Base-by-base conservation (phyloP, 1,284 basidiomycete species). In the Ustilago bromivora region DNA sequence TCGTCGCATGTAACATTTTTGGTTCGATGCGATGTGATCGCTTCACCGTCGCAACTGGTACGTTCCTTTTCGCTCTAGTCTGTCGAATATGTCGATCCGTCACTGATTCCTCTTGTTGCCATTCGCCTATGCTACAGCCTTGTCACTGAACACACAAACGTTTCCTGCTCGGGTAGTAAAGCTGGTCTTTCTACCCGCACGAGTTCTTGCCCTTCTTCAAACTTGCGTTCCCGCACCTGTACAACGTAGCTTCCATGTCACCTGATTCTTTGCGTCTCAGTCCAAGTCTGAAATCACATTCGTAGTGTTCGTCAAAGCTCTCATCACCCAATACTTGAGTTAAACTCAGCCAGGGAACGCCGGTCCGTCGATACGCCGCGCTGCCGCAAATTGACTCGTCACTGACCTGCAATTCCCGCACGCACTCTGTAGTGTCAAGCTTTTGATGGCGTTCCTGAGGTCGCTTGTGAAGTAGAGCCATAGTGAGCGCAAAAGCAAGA, bases 301-400 rank as follows among this genome's bases (percentile, higher is more conserved):
- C 13, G 5, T 12, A 31, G 8, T 13, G n/a, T 32, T 9, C 31
- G 23, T 51, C 49, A 17, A 19, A 28, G 23, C 31, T 32, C 49
- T 51, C 49, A 51, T 34, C 49, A 31, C 49, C 34, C 6, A 51
- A 51, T 28, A n/a, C 28, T 31, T 31, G 49, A 32, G 49, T 31
- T 31, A 19, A 49, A 8, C 19, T 23, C 28, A 19, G 19, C 47
- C 23, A 31, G 23, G 23, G 4, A 31, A 49, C 23, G 47, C 19
- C 19, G 47, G 47, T 49, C 47, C 47, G n/a, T 31, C 47, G 47
- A 49, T 19, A 49, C 47, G 47, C 47, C n/a, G 47, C 47, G 47
- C 47, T 49, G 47, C 47, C n/a, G 12, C n/a, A n/a, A 31, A 49
- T 31, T 10, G 23, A 23, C 7, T 49, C 13, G 2, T 17, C n/a